phyloP scores from a whole-genome alignment of 805 yeast species.

The Nakazawaea holstii region DNA sequence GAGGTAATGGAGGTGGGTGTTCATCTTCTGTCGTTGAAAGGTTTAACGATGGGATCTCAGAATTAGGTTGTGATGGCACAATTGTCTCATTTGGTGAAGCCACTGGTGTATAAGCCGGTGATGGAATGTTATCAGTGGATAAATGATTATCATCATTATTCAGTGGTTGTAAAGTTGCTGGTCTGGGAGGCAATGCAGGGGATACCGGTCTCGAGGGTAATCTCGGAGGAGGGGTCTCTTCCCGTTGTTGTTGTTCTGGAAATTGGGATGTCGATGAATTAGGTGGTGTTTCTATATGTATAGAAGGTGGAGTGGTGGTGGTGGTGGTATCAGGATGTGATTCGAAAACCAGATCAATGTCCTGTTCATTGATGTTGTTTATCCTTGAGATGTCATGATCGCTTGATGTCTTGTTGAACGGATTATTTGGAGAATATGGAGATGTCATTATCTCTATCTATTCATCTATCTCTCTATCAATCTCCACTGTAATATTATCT shows the following conservation, averaged over 20 bases:
- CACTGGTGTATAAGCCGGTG: conserved; percentile 23
- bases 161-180: neutral
- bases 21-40: conserved; percentile 16
- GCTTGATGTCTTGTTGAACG: neutral
- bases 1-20: conserved; percentile 29
- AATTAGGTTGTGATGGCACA: conserved; percentile 10
- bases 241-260: neutral
- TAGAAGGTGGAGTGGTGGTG: neutral
- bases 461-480: neutral
- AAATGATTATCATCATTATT: conserved; percentile 6
- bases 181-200: conserved; percentile 1
- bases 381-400: neutral
- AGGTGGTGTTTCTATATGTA: neutral
- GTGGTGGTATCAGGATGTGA: neutral
- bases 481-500: neutral
- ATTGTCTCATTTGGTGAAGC: conserved; percentile 22
- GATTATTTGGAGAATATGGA: neutral
- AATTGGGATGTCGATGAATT: neutral
- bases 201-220: neutral
- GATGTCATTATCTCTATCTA: neutral
- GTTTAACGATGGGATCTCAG: conserved; percentile 22
- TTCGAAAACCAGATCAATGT: conserved; percentile 1
- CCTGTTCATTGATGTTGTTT: neutral
- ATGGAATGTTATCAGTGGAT: conserved; percentile 19
- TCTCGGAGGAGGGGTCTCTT: neutral